Percentiles rank a stretch among this genome's conserved stretches.
Conservation (phyloP, 2,329 filamentous ascomycete species). For the Hysterium pulicare region DNA sequence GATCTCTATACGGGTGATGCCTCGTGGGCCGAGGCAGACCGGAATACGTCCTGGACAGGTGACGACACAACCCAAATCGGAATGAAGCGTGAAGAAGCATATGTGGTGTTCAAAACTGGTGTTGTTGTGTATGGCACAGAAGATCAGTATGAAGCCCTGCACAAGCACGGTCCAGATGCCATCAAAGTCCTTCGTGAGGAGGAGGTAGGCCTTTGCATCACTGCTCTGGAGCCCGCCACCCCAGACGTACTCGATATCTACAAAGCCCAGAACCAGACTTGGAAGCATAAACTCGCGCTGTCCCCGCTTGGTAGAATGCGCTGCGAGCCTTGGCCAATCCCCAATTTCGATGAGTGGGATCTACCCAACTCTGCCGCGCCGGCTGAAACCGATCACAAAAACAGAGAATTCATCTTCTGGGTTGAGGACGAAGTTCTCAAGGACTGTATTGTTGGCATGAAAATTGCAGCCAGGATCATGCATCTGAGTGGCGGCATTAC, state of each 20-base stretch:
- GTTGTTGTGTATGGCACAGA: conserved; percentile 46
- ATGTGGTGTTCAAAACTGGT: conserved; percentile 49
- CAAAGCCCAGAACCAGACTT: conserved; percentile 28
- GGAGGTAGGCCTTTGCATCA: conserved; percentile 36
- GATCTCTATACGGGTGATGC: conserved; percentile 40
- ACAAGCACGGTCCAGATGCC: conserved; percentile 5
- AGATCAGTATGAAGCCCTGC: conserved; percentile 38
- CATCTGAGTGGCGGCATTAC: conserved; percentile 21
- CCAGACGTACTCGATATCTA: conserved; percentile 49
- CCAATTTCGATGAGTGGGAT: conserved; percentile 37
- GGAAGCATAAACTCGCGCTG: conserved; percentile 41
- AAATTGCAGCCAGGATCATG: conserved; percentile 37
- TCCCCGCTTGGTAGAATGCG: conserved; percentile 52
- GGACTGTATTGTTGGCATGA: conserved; percentile 59
- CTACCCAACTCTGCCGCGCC: conserved; percentile 26
- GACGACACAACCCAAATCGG: conserved; percentile 22
- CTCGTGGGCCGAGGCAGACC: conserved; percentile 38
- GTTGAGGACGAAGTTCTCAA: conserved; percentile 62
- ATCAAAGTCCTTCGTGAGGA: conserved; percentile 21
- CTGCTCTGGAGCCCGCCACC: conserved; percentile 48
- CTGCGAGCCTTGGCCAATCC: conserved; percentile 50
- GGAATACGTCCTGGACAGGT: not conserved
- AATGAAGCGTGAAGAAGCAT: conserved; percentile 47
- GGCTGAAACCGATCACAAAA: conserved; percentile 26
- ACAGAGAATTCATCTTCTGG: conserved; percentile 55